Percentiles rank a stretch among this genome's conserved stretches.
phyloP scores from a whole-genome alignment of 2,329 filamentous ascomycete genomes.

The Arthrobotrys entomopaga region DNA sequence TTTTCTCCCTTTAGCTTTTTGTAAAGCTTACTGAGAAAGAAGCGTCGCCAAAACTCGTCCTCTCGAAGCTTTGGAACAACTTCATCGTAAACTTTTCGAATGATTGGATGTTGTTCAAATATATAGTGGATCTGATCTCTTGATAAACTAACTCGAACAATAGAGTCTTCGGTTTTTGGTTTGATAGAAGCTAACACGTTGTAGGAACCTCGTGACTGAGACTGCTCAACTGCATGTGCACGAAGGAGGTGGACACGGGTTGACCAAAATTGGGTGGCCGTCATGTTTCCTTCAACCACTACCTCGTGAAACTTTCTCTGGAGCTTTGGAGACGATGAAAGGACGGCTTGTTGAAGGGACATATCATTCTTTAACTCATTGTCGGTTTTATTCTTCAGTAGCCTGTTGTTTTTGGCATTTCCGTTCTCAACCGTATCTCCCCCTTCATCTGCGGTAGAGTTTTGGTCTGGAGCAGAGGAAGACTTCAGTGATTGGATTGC shows the following conservation, averaged over 20 bases:
- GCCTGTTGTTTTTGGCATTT: slow-evolving; percentile 42
- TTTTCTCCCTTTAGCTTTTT: slow-evolving; percentile 93
- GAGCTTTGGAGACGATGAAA: slow-evolving; percentile 80
- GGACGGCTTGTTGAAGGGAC: slow-evolving; percentile 84
- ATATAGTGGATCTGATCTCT: slow-evolving; percentile 93
- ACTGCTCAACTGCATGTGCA: slow-evolving; percentile 86
- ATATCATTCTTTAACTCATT: slow-evolving; percentile 79
- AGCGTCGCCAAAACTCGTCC: slow-evolving; percentile 88
- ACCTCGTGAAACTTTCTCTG: slow-evolving; percentile 89
- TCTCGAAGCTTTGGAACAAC: slow-evolving; percentile 85
- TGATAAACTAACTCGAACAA: slow-evolving; percentile 82
- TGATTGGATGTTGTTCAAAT: slow-evolving; percentile 89
- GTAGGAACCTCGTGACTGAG: slow-evolving; percentile 87
- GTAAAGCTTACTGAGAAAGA: slow-evolving; percentile 89
- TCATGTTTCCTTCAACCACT: slow-evolving; percentile 79
- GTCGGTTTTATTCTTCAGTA: slow-evolving; percentile 64
- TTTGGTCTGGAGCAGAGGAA: slow-evolving; percentile 65
- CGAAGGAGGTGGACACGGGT: slow-evolving; percentile 85
- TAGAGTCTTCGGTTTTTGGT: slow-evolving; percentile 77
- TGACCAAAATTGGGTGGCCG: slow-evolving; percentile 94
- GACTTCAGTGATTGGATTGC: slow-evolving; percentile 77
- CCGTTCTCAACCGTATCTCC: slow-evolving; percentile 60
- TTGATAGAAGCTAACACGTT: slow-evolving; percentile 94
- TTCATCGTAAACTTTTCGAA: slow-evolving; percentile 91
- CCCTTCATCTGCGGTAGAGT: slow-evolving; percentile 65